phyloP scores from a whole-genome alignment of 345 rosid genomes.

The Eucalyptus erythrocorys region DNA sequence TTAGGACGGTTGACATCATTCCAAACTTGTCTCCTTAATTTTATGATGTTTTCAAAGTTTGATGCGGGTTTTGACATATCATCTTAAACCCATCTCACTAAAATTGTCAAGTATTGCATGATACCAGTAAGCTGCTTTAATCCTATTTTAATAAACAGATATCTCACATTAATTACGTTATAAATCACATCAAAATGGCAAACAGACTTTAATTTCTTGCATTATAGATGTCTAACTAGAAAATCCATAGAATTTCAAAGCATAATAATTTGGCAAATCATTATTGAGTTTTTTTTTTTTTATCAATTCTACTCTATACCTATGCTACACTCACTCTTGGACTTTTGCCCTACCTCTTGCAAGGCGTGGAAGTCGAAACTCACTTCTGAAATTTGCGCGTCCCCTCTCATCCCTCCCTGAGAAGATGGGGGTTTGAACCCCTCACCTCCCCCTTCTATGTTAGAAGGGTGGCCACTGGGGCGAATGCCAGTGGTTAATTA shows the following conservation, averaged over 20 bases:
- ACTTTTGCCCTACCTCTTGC: too few relatives aligned
- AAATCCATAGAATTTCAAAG: background rate
- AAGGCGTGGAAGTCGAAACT: too few relatives aligned
- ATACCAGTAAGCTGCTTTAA: background rate
- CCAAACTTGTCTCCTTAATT: accelerated
- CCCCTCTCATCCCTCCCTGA: too few relatives aligned
- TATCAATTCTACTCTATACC: too few relatives aligned
- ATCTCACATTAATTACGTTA: background rate
- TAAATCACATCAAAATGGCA: background rate
- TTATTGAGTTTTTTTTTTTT: background rate
- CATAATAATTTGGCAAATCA: background rate
- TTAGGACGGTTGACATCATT: accelerated
- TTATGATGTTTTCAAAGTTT: background rate
- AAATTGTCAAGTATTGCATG: background rate
- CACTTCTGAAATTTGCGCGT: too few relatives aligned
- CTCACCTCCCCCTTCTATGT: too few relatives aligned
- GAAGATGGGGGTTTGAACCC: too few relatives aligned
- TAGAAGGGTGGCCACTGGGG: too few relatives aligned
- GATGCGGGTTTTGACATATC: background rate
- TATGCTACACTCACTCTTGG: too few relatives aligned
- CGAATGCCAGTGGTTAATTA: too few relatives aligned
- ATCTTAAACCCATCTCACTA: background rate
- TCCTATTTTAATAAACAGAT: background rate
- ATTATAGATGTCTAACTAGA: background rate
- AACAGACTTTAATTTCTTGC: background rate